Base-by-base conservation (phyloP, 1,139 yeast species). In the Yueomyces sp. region DNA sequence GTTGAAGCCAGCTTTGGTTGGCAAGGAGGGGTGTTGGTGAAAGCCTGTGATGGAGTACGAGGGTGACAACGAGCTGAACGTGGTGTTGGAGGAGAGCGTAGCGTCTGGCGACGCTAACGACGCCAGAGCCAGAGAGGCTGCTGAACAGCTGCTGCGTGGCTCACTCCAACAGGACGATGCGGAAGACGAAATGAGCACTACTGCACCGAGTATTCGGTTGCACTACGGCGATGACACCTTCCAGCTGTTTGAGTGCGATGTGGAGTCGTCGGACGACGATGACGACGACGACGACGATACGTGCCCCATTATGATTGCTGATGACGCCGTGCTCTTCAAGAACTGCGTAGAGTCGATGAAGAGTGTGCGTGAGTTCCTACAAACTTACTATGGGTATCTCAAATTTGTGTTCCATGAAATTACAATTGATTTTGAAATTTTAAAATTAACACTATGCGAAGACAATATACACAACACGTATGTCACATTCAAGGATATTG, bases 391-490 rank as follows among this genome's bases (percentile, higher is more conserved):
- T 38, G 59, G 60, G 2, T 47, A 46, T 11, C 41, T 57, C 4
- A 45, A 48, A 9, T 52, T 61, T 38, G 45, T 55, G 11, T 48
- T 54, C 4, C 56, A 55, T 38, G 65, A 61, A 42, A 47, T 61
- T 9, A 19, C 50, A 6, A 36, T 60, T 3, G 49, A 46, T 2
- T 47, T 59, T n/a, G 58, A 56, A 7, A 48, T 53, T n/a, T 46
- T 61, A 26, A 62, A 59, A 42, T 39, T 61, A 11, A 47, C 46
- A 3, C 42, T 60, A 6, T 54, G 51, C 39, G 65, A 61, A 41
- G 65, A 61, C 42, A 61, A 61, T 43, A 43, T 52, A 8, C 60
- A 58, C 44, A 57, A 57, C 41, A 53, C 55, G 36, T 57, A 55
- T 31, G 51, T 60, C 9, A 47, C 61, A 8, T 51, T 61, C 39